Percentiles rank a stretch among this genome's conserved stretches.
These are phyloP conservation scores for Didymella sp. DNA, from an alignment of 2,329 filamentous ascomycete species.

Conservation along the genomic window DNA sequence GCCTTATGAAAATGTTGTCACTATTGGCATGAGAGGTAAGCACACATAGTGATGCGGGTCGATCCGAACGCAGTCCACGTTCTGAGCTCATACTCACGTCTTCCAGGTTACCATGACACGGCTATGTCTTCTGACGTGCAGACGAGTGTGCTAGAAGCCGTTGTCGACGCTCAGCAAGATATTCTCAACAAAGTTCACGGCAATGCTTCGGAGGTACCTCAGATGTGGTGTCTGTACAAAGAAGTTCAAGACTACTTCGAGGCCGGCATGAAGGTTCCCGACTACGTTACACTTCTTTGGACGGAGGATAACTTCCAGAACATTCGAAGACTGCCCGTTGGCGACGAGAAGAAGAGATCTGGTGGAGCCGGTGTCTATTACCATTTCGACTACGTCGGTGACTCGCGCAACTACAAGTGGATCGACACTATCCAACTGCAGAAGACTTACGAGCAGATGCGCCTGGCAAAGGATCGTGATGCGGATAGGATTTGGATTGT, in stretches of 20 bases:
- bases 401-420: slow-evolving; percentile 63
- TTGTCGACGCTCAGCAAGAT: slow-evolving; percentile 66
- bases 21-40: slow-evolving; percentile 69
- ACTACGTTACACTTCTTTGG: slow-evolving; percentile 72
- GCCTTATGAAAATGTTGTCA: slow-evolving; percentile 71
- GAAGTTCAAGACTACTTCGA: slow-evolving; percentile 75
- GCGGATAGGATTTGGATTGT: slow-evolving; percentile 70
- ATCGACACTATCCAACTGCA: slow-evolving; percentile 71
- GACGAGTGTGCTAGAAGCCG: slow-evolving; percentile 64
- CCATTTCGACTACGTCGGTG: slow-evolving; percentile 69
- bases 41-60: not conserved
- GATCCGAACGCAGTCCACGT: not conserved
- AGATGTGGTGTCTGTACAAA: slow-evolving; percentile 78
- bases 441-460: slow-evolving; percentile 71
- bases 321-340: slow-evolving; percentile 66
- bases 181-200: slow-evolving; percentile 65
- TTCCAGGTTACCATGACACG: slow-evolving; percentile 63
- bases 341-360: slow-evolving; percentile 64
- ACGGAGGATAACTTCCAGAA: slow-evolving; percentile 75
- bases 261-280: slow-evolving; percentile 66
- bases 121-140: slow-evolving; percentile 65
- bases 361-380: slow-evolving; percentile 73
- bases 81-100: not conserved
- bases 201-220: slow-evolving; percentile 63
- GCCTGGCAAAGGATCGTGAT: slow-evolving; percentile 64